These are phyloP conservation scores for Ophiostoma sp. DNA, from an alignment of 2,329 filamentous ascomycete species.

Conservation along the genomic window DNA sequence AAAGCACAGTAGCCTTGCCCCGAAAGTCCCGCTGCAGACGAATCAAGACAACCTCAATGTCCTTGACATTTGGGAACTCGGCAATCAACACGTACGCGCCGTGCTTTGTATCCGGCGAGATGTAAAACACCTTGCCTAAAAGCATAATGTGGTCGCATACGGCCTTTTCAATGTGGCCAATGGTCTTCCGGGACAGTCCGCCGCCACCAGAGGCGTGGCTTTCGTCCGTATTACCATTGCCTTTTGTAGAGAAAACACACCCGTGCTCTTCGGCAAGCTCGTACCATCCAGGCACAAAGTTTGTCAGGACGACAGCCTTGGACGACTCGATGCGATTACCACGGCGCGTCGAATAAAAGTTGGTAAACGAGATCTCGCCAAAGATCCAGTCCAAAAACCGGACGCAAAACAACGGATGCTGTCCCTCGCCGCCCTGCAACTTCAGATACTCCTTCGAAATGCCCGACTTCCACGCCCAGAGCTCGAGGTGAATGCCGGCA, in stretches of 20 bases:
- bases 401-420: conserved; percentile 19
- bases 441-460: conserved; percentile 31
- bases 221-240: too few relatives aligned
- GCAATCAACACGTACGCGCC: background rate
- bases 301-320: conserved; percentile 15
- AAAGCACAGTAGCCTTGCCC: background rate
- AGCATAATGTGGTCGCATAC: background rate
- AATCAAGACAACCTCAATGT: background rate
- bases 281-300: conserved; percentile 2
- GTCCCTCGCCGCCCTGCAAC: background rate
- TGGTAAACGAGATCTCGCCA: conserved; percentile 26
- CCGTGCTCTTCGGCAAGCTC: background rate
- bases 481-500: conserved; percentile 32
- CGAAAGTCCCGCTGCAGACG: background rate
- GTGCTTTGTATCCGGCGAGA: background rate
- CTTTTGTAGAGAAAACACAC: too few relatives aligned
- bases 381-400: conserved; percentile 27
- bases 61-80: conserved; percentile 18
- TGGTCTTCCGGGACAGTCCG: background rate
- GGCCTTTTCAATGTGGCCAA: background rate
- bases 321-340: background rate
- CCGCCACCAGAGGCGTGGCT: background rate
- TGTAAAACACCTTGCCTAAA: conserved; percentile 19
- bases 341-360: conserved; percentile 26
- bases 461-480: conserved; percentile 34